Evolutionary conservation across 208 protist species (phyloP), one percentile per base, ranked within the genome.

Genomic region (Endotrypanum monterogeii): DNA sequence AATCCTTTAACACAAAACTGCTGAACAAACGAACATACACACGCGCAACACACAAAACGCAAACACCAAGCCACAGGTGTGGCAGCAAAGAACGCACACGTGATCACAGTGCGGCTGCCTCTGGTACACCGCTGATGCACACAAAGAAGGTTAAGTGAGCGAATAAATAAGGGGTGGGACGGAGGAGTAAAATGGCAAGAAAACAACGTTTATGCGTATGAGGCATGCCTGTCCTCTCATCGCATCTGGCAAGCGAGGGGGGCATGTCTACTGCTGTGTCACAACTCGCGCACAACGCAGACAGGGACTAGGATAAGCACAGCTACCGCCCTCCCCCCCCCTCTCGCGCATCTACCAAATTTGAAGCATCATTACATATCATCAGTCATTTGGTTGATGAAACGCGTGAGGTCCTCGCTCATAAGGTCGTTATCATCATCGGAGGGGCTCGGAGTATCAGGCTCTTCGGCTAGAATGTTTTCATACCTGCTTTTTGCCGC

Each of bases 371-470:
- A 12, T 71, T 82, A 88, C 51, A 91, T 88, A 62, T 82, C 87
- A 50, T 89, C 87, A 0, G 83, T 83, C 80, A 90, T 86, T 54
- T 85, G 81, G 66, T 84, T 81, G 58, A 90, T 85, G 63, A 90
- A 77, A 35, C 83, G 83, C 1, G 74, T 81, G 44, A 90, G 73
- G 70, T 89, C 76, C 48, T 80, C 87, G 76, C 87, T 82, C 71
- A 89, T 89, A 73, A 88, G 76, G 44, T 87, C 84, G 52, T 84
- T 77, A 50, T 91, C 85, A 48, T 87, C 85, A 50, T 86, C 83
- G 0, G 85, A 93, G 23, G 83, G 71, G 18, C 78, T 86, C 12
- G 84, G 78, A 2, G 87, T 89, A 5, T 63, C 70, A 0, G 88
- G 85, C 58, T 89, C 84, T 18, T 91, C 83, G 41, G 71, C 70